Evolutionary conservation across 177 flowering plant genomes (phyloP), one percentile per base, ranked within the genome.

Genomic region (Vitis hybrid): DNA sequence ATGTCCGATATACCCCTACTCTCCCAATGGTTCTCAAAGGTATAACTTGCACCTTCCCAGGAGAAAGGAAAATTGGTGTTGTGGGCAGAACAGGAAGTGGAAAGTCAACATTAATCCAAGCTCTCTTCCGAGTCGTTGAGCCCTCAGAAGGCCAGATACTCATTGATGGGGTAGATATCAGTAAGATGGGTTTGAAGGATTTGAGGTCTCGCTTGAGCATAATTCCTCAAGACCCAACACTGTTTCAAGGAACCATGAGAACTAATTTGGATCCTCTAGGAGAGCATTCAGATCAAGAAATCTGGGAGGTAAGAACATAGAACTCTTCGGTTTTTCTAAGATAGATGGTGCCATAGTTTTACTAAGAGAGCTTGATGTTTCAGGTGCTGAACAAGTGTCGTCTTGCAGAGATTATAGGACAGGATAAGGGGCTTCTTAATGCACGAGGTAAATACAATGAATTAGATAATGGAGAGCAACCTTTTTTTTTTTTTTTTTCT

Each of bases 41-140:
- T 21, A 69, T 92, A 49, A 86, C 83, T 8, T 94, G 97, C 81
- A 85, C 74, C 15, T 85, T 94, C 52, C 93, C 88, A 0, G 93
- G 89, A 56, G 72, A 64, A 45, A 90, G 76, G 74, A 92, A 88
- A 75, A 83, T 87, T 62, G 98, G 97, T 61, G 77, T 94, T 19
- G 98, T 94, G 12, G 98, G 98, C n/a, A 78, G 98, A 66, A 94
- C 97, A 0, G 97, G 98, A 5, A 90, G 98, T 62, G 98, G 98
- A 18, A 94, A 94, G 57, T 90, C 97, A 9, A 92, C 97, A 49
- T 82, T 94, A 10, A 89, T 94, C 54, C 95, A 91, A 81, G 90
- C 97, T 21, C 84, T 94, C 17, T 94, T 94, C 76, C 69, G 98
- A 64, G 80, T 94, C 3, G 85, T 91, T 2, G 98, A 94, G 77